Conservation (phyloP, 2,329 filamentous ascomycete genomes). For the Hymenoscyphus infarciens region DNA sequence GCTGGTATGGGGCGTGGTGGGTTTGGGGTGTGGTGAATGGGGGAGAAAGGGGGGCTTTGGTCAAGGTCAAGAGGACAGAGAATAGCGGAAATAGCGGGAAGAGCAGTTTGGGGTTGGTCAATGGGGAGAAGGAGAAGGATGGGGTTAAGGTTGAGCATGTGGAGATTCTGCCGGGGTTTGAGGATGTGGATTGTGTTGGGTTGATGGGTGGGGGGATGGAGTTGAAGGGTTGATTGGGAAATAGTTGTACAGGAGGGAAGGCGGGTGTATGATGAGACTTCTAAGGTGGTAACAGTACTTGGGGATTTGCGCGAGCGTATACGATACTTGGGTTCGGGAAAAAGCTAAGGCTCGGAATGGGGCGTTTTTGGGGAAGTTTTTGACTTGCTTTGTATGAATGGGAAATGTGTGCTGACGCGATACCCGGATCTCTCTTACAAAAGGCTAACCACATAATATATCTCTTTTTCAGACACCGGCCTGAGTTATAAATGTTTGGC, state of each 20-base stretch:
- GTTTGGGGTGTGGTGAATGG: not conserved
- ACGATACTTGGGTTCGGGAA: not conserved
- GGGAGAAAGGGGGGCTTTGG: not conserved
- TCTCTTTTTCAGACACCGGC: not conserved
- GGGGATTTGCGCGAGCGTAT: not conserved
- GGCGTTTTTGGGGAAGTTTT: not conserved
- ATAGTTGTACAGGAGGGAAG: not conserved
- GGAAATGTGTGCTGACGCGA: not conserved
- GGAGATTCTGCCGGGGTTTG: slow-evolving; percentile 8
- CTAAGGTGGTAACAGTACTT: not conserved
- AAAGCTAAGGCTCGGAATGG: not conserved
- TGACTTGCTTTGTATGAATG: not conserved
- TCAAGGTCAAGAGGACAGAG: not conserved
- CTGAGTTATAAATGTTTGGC: not conserved
- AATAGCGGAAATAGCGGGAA: not conserved
- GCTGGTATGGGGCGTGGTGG: slow-evolving; percentile 58
- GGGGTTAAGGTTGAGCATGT: slow-evolving; percentile 27
- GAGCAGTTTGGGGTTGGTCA: not conserved
- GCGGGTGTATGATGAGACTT: not conserved
- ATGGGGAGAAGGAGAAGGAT: not conserved
- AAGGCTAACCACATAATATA: not conserved
- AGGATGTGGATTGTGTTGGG: slow-evolving; percentile 12
- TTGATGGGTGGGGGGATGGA: slow-evolving; percentile 10
- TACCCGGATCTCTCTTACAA: not conserved
- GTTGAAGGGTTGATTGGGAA: not conserved